phyloP scores from a whole-genome alignment of 2,329 filamentous ascomycete genomes.

The Colletotrichum sp. region DNA sequence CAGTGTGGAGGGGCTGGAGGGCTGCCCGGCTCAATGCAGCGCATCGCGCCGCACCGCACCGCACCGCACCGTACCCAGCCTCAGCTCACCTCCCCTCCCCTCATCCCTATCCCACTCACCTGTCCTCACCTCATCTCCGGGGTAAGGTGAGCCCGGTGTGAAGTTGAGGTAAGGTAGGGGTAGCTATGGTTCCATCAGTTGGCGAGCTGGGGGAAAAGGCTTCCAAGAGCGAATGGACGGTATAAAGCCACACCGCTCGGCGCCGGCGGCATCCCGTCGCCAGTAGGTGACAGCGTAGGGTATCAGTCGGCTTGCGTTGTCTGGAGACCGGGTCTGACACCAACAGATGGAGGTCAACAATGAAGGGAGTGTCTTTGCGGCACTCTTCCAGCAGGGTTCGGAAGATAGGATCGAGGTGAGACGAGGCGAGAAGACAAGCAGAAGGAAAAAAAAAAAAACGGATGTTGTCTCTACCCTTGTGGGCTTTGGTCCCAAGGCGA shows the following conservation, averaged over 20 bases:
- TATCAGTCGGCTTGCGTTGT: slow-evolving; percentile 1
- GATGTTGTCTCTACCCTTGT: background rate
- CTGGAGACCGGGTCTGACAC: background rate
- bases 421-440: background rate
- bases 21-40: background rate
- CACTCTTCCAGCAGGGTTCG: background rate
- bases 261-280: background rate
- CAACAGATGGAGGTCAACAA: background rate
- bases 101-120: background rate
- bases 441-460: background rate
- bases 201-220: background rate
- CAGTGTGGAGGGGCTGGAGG: background rate
- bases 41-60: background rate
- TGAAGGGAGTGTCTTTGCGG: background rate
- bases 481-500: background rate
- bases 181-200: background rate
- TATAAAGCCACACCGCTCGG: background rate
- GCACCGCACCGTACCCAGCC: background rate
- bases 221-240: background rate
- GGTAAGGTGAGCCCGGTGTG: background rate
- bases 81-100: background rate
- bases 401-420: background rate
- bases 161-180: background rate
- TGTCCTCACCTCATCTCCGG: background rate
- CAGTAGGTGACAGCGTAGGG: background rate